Evolutionary conservation across 2,329 filamentous ascomycete species (phyloP).

Genomic region (Aspergillus pseudoviridinutans): DNA sequence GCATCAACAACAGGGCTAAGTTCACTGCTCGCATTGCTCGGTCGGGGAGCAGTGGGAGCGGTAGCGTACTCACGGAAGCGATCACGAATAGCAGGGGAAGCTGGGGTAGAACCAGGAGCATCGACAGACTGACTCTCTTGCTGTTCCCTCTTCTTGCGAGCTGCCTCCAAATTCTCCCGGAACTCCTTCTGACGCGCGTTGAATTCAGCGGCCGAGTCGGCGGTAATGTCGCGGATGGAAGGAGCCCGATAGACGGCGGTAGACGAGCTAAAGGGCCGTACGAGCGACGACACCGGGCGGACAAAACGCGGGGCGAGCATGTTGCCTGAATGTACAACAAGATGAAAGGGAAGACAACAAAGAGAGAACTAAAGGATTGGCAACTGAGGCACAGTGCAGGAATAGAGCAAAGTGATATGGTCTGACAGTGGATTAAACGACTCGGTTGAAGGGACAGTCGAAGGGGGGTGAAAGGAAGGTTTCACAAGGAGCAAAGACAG

Average conservation of each 20-base stretch:
- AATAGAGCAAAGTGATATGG: slow-evolving; percentile 2
- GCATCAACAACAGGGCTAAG: slow-evolving; percentile 34
- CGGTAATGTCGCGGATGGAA: slow-evolving; percentile 79
- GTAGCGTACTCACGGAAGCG: slow-evolving; percentile 34
- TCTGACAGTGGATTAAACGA: background rate
- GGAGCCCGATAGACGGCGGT: slow-evolving; percentile 55
- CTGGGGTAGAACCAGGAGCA: slow-evolving; percentile 43
- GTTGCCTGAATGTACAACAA: slow-evolving; percentile 13
- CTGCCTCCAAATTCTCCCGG: slow-evolving; percentile 72
- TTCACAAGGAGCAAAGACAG: slow-evolving; percentile 7
- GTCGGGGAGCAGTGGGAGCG: slow-evolving; percentile 42
- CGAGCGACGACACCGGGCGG: slow-evolving; percentile 46
- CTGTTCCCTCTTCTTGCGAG: slow-evolving; percentile 70
- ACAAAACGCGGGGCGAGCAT: slow-evolving; percentile 49
- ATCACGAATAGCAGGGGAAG: slow-evolving; percentile 31
- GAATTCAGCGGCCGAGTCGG: slow-evolving; percentile 69
- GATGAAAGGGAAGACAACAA: background rate
- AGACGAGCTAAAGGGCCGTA: slow-evolving; percentile 58
- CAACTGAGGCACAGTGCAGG: background rate
- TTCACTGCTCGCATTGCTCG: slow-evolving; percentile 44
- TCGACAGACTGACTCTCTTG: slow-evolving; percentile 74
- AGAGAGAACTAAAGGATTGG: slow-evolving; percentile 2
- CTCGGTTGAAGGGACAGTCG: background rate
- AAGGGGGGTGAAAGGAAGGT: slow-evolving; percentile 5
- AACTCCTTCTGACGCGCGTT: slow-evolving; percentile 81